Conservation (phyloP, 805 yeast genomes). For the Torulaspora delbrueckii region DNA sequence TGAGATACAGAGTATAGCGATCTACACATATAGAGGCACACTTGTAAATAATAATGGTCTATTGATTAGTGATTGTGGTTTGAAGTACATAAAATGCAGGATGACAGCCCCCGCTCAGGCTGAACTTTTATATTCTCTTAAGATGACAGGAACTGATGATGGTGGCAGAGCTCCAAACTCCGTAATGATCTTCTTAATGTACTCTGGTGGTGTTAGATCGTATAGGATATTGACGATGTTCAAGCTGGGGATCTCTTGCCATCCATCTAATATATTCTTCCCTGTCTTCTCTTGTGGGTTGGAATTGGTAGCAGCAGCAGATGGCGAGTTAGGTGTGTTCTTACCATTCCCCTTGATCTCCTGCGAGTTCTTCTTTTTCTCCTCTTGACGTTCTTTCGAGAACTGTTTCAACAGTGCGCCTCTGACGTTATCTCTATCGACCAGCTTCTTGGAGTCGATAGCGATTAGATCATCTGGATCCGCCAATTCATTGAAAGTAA, state of each 20-base stretch:
- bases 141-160: constrained; percentile 94
- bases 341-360: constrained; percentile 28
- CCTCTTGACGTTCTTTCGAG: constrained; percentile 39
- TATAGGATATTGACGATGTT: constrained; percentile 81
- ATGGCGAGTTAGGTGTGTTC: constrained; percentile 28
- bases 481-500: constrained; percentile 85
- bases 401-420: constrained; percentile 66
- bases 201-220: constrained; percentile 91
- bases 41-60: constrained; percentile 4
- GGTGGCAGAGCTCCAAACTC: constrained; percentile 97
- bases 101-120: constrained; percentile 19
- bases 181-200: constrained; percentile 89
- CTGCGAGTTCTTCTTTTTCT: constrained; percentile 24
- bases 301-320: constrained; percentile 17
- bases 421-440: constrained; percentile 43
- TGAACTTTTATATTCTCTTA: constrained; percentile 76
- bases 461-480: constrained; percentile 68
- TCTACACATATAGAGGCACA: not conserved
- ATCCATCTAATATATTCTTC: constrained; percentile 48
- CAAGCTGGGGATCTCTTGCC: constrained; percentile 59
- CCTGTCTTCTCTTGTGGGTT: constrained; percentile 27
- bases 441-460: constrained; percentile 47
- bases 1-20: constrained; percentile 20
- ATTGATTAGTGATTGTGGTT: not conserved
- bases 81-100: constrained; percentile 3